Percentiles rank a stretch among this genome's conserved stretches.
Evolutionary conservation across 257 asterid species (phyloP).

Genomic region (Scutellaria barbata): DNA sequence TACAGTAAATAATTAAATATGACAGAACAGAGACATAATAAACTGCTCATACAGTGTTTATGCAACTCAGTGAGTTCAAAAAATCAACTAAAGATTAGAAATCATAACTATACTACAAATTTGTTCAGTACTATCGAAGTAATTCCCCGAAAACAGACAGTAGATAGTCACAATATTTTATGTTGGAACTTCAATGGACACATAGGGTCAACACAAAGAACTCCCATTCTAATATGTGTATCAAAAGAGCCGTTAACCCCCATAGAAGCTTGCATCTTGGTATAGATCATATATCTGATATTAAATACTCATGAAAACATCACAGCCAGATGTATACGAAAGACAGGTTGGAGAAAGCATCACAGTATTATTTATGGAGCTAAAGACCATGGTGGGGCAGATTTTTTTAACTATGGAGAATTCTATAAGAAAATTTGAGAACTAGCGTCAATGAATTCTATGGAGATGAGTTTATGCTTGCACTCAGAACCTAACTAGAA

Average conservation of each 20-base stretch:
- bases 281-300: background rate
- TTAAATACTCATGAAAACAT: background rate
- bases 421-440: background rate
- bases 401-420: background rate
- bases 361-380: background rate
- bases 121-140: background rate
- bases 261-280: conserved; percentile 3
- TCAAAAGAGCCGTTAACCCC: conserved; percentile 3
- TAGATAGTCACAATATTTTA: background rate
- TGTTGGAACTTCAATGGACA: background rate
- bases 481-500: background rate
- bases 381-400: background rate
- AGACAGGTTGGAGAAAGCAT: no score
- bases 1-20: conserved; percentile 24
- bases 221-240: background rate
- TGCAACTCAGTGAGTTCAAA: conserved; percentile 9
- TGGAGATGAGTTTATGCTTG: background rate
- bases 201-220: conserved; percentile 3
- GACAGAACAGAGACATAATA: background rate
- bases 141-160: background rate
- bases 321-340: no score
- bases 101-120: background rate
- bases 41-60: conserved; percentile 5
- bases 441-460: background rate
- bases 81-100: background rate